phyloP scores from a whole-genome alignment of 495 filamentous ascomycete species.

The Alectoria sarmentosa region DNA sequence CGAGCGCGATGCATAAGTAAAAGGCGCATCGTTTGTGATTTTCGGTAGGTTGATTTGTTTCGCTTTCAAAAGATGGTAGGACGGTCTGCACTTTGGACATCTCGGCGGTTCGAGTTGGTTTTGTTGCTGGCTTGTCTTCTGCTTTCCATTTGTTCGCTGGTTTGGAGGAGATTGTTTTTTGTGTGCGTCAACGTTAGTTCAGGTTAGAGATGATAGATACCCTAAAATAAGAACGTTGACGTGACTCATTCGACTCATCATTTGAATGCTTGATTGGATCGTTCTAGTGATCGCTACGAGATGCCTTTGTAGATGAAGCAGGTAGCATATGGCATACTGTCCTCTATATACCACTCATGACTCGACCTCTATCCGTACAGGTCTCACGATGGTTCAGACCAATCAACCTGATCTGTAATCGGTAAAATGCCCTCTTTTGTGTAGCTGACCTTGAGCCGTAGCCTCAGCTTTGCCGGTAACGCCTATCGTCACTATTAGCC shows the following conservation, averaged over 20 bases:
- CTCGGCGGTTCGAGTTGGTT: neutral
- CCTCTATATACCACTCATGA: too few species aligned
- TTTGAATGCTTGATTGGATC: neutral
- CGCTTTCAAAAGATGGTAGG: too few species aligned
- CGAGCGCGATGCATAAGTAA: too few species aligned
- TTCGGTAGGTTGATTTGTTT: too few species aligned
- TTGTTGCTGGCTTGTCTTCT: neutral
- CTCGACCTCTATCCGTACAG: neutral
- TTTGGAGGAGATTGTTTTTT: neutral
- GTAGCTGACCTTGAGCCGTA: conserved; percentile 82
- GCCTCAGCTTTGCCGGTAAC: conserved; percentile 62
- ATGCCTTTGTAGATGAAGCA: neutral
- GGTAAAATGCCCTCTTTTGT: conserved; percentile 57
- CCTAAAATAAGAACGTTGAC: neutral
- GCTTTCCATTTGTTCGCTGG: neutral
- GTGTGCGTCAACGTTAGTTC: neutral
- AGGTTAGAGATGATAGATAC: neutral
- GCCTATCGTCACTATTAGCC: conserved; percentile 35
- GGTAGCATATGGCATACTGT: too few species aligned
- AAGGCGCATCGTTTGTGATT: neutral
- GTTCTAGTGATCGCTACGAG: conserved; percentile 7
- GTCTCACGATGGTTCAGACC: conserved; percentile 65
- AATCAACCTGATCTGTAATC: conserved; percentile 90
- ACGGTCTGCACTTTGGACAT: too few species aligned
- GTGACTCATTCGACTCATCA: neutral